A percentile compares a stretch with the other conserved stretches of the same genome.
phyloP scores from a whole-genome alignment of 2,329 filamentous ascomycete genomes.

The Bipolaris oryzae region DNA sequence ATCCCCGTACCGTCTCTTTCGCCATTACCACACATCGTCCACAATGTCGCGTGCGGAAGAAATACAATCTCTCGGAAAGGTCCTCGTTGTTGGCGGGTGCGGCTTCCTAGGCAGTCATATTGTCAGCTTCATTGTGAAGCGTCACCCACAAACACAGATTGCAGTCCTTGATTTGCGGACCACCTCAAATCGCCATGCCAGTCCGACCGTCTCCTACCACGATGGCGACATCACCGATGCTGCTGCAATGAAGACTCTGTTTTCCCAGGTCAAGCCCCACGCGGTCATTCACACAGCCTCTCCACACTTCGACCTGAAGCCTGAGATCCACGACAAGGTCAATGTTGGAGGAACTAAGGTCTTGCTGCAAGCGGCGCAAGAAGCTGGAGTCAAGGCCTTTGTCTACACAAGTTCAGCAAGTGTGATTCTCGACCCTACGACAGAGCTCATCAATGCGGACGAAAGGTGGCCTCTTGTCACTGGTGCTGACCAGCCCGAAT shows the following conservation, averaged over 20 bases:
- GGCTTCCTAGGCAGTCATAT: conserved; percentile 60
- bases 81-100: conserved; percentile 58
- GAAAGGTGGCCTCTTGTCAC: conserved; percentile 55
- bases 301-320: conserved; percentile 49
- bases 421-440: conserved; percentile 54
- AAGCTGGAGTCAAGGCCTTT: conserved; percentile 58
- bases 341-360: conserved; percentile 59
- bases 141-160: conserved; percentile 51
- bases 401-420: conserved; percentile 60
- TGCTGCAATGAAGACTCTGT: conserved; percentile 50
- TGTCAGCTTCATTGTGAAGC: conserved; percentile 53
- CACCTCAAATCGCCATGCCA: conserved; percentile 48
- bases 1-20: conserved; percentile 18
- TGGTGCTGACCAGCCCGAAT: conserved; percentile 56
- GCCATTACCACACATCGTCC: conserved; percentile 11
- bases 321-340: conserved; percentile 56
- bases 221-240: conserved; percentile 58
- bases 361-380: conserved; percentile 55
- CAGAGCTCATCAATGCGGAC: conserved; percentile 57
- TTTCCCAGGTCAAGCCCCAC: conserved; percentile 53
- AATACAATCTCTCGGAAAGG: conserved; percentile 50
- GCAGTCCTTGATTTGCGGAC: conserved; percentile 57
- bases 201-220: conserved; percentile 55
- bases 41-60: conserved; percentile 26
- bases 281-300: conserved; percentile 59